phyloP scores from a whole-genome alignment of 805 yeast genomes.

The Saccharomycopsis microspora region DNA sequence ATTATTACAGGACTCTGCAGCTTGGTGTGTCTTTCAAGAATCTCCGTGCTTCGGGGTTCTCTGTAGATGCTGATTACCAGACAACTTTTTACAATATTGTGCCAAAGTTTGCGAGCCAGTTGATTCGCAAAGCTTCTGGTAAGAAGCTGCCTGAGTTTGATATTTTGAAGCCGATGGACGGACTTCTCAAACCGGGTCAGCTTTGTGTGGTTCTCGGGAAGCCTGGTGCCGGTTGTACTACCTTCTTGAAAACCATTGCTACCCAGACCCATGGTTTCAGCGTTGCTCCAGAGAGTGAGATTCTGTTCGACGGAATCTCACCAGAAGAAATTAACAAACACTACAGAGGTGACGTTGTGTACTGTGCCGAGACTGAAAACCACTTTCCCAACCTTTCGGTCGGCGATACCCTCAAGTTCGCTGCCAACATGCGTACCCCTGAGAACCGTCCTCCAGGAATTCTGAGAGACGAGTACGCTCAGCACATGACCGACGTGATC shows the following conservation, averaged over 20 bases:
- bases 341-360: constrained; percentile 52
- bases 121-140: constrained; percentile 1
- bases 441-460: constrained; percentile 42
- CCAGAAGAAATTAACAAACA: constrained; percentile 32
- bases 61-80: constrained; percentile 55
- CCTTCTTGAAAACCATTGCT: constrained; percentile 45
- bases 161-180: constrained; percentile 44
- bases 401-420: constrained; percentile 45
- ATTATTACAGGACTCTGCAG: constrained; percentile 43
- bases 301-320: constrained; percentile 40
- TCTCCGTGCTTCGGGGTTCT: constrained; percentile 50
- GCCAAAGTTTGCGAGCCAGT: constrained; percentile 24
- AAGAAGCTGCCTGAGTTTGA: constrained; percentile 26
- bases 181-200: constrained; percentile 49
- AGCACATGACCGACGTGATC: constrained; percentile 36
- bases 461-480: constrained; percentile 35
- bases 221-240: constrained; percentile 68
- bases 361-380: constrained; percentile 51
- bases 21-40: constrained; percentile 49
- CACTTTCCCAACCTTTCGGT: constrained; percentile 57
- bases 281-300: constrained; percentile 30
- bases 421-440: constrained; percentile 47
- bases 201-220: constrained; percentile 66
- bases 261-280: constrained; percentile 46
- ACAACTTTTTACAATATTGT: constrained; percentile 26